Percentiles rank a stretch among this genome's conserved stretches.
phyloP scores from a whole-genome alignment of 495 filamentous ascomycete genomes.

The Extremus antarcticus region DNA sequence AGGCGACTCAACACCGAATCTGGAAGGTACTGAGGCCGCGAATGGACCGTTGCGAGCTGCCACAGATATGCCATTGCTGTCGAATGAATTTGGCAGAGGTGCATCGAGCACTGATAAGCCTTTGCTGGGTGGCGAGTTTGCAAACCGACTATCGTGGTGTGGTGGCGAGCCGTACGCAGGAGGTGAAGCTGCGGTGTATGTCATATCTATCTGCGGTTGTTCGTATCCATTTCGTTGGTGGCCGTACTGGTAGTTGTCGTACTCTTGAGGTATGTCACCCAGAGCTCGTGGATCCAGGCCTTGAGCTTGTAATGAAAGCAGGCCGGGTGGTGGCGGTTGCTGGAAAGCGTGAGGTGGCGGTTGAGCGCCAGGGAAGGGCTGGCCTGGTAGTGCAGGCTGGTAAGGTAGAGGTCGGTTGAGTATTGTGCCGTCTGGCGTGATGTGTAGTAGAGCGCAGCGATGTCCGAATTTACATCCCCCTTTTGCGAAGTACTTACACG shows the following conservation, averaged over 20 bases:
- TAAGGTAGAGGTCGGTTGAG: conserved; percentile 56
- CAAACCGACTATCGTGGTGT: conserved; percentile 58
- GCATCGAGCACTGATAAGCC: conserved; percentile 83
- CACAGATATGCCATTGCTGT: conserved; percentile 89
- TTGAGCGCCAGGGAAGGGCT: conserved; percentile 27
- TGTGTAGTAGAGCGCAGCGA: conserved; percentile 92
- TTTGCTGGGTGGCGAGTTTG: conserved; percentile 57
- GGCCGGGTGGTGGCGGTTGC: conserved; percentile 32
- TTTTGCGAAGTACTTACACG: conserved; percentile 98
- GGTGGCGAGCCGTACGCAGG: conserved; percentile 89
- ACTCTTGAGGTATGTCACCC: conserved; percentile 24
- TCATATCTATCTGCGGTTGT: conserved; percentile 64
- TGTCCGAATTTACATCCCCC: conserved; percentile 98
- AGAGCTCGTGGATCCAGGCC: conserved; percentile 22
- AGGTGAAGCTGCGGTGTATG: conserved; percentile 55
- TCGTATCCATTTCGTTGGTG: conserved; percentile 6
- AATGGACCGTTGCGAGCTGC: conserved; percentile 83
- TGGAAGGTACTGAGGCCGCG: conserved; percentile 83
- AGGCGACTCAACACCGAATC: conserved; percentile 84
- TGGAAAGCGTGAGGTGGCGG: conserved; percentile 41
- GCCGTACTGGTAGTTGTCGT: conserved; percentile 38
- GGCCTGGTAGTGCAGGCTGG: conserved; percentile 33
- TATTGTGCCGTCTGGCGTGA: conserved; percentile 83
- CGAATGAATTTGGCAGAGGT: conserved; percentile 87
- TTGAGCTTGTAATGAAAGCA: conserved; percentile 31